Evolutionary conservation across 345 rosid species (phyloP), one percentile per base, ranked within the genome.

Genomic region (Ailanthus altissimus): DNA sequence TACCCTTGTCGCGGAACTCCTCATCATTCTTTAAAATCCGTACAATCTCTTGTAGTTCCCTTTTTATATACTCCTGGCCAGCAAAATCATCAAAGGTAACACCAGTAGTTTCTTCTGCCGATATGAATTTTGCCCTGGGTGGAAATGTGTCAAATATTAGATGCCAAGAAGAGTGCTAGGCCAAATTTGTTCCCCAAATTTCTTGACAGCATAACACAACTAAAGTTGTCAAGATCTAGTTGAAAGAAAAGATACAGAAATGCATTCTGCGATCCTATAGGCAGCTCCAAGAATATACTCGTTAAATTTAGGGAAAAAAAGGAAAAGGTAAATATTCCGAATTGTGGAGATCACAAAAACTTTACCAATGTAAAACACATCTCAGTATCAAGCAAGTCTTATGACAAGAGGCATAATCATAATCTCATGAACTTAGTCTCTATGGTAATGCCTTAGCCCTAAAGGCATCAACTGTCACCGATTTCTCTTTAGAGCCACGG

Each of bases 1-100:
- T 95, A 59, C 98, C 99, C 84, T 89, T 95, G 70, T 91, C 84
- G 80, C 89, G 95, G 81, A 89, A 95, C 84, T 91, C 99, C 75
- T 95, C 99, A 43, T 93, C 97, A 79, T 93, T 95, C 82, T 91
- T 95, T 50, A 95, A 78, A 78, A 93, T 93, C 26, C 96, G 81
- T 23, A 95, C 99, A 85, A 95, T 89, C 86, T 95, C 98, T 79
- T 91, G 97, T 61, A 95, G 78, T 83, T 95, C 98, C 78, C 88
- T 88, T 81, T 93, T 94, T 75, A 95, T 93, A 84, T 95, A 95
- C 79, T 95, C 98, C 78, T 95, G 98, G 69, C 99, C 99, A 80
- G 97, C 99, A 83, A 95, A 95, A 88, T 95, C 98, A 81, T 93
- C 93, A 82, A 95, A 95, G 60, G 98, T 91, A 71, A 93, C 90